Evolutionary conservation across 257 asterid species (phyloP).

Genomic region (Penstemon eatonii): DNA sequence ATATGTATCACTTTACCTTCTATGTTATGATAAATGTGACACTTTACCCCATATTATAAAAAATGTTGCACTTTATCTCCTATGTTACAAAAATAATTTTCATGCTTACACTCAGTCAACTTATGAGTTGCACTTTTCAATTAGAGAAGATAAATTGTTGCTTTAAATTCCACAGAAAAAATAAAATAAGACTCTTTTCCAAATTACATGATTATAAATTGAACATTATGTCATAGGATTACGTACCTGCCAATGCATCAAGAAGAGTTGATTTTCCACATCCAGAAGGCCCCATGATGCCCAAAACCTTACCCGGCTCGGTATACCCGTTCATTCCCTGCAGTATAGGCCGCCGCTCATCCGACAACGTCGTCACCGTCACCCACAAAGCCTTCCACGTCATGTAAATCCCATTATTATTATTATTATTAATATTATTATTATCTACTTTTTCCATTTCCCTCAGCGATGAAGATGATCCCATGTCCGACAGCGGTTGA

Average conservation of each 20-base stretch:
- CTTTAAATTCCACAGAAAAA: too few relatives aligned
- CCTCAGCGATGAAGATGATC: conserved; percentile 21
- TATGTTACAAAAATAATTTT: too few relatives aligned
- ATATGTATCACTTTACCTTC: too few relatives aligned
- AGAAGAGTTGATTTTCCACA: conserved; percentile 70
- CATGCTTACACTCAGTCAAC: too few relatives aligned
- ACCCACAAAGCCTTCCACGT: conserved; percentile 61
- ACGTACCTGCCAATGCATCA: conserved; percentile 49
- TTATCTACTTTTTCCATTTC: conserved; percentile 3
- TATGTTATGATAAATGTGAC: too few relatives aligned
- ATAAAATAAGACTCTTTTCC: too few relatives aligned
- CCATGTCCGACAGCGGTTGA: conserved; percentile 6
- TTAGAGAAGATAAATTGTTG: too few relatives aligned
- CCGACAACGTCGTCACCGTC: conserved; percentile 33
- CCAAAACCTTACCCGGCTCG: conserved; percentile 50
- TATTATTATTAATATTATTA: not conserved
- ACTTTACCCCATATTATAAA: too few relatives aligned
- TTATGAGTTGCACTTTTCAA: too few relatives aligned
- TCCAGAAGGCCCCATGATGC: conserved; percentile 76
- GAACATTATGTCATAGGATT: too few relatives aligned
- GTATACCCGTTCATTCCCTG: conserved; percentile 56
- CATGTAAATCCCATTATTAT: conserved; percentile 39
- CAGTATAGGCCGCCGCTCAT: conserved; percentile 43
- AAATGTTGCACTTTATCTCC: too few relatives aligned
- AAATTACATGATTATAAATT: too few relatives aligned